These are phyloP conservation scores for Hypocreales sp. DNA, from an alignment of 2,329 filamentous ascomycete species.

Conservation along the genomic window DNA sequence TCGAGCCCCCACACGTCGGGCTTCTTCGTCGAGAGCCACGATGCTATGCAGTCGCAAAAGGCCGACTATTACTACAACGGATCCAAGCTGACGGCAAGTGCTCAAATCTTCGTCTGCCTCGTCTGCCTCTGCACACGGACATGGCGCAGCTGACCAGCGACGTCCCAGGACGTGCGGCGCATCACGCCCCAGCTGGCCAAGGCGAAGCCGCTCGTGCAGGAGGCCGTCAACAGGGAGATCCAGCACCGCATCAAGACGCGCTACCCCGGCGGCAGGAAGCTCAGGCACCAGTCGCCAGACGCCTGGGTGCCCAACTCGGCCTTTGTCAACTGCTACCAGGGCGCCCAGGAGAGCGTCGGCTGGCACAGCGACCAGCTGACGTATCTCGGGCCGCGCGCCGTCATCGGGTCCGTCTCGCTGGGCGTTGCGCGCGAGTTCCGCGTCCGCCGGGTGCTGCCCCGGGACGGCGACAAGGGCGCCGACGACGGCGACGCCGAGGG, in stretches of 20 bases:
- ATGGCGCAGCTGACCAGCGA: neutral
- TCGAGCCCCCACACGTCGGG: slow-evolving; percentile 70
- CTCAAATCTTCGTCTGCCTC: too few species aligned
- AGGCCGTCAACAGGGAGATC: slow-evolving; percentile 67
- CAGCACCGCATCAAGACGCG: slow-evolving; percentile 48
- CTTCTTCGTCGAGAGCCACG: slow-evolving; percentile 65
- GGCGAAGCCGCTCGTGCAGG: slow-evolving; percentile 55
- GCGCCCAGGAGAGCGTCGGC: slow-evolving; percentile 67
- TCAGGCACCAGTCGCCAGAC: slow-evolving; percentile 59
- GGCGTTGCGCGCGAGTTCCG: slow-evolving; percentile 91
- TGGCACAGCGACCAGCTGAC: slow-evolving; percentile 90
- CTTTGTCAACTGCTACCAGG: slow-evolving; percentile 88
- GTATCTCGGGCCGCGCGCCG: slow-evolving; percentile 73
- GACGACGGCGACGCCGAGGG: slow-evolving; percentile 51
- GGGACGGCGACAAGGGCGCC: slow-evolving; percentile 25
- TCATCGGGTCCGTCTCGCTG: slow-evolving; percentile 81
- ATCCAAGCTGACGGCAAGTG: slow-evolving; percentile 41
- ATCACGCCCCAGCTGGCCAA: slow-evolving; percentile 59
- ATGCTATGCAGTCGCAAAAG: slow-evolving; percentile 55
- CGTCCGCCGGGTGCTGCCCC: slow-evolving; percentile 59
- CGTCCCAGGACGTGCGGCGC: slow-evolving; percentile 50
- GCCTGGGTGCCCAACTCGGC: slow-evolving; percentile 77
- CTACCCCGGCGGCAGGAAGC: slow-evolving; percentile 56
- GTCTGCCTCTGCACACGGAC: too few species aligned
- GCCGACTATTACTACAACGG: slow-evolving; percentile 82